phyloP scores from a whole-genome alignment of 129 eudicot genomes.

The Glebionis coronaria region DNA sequence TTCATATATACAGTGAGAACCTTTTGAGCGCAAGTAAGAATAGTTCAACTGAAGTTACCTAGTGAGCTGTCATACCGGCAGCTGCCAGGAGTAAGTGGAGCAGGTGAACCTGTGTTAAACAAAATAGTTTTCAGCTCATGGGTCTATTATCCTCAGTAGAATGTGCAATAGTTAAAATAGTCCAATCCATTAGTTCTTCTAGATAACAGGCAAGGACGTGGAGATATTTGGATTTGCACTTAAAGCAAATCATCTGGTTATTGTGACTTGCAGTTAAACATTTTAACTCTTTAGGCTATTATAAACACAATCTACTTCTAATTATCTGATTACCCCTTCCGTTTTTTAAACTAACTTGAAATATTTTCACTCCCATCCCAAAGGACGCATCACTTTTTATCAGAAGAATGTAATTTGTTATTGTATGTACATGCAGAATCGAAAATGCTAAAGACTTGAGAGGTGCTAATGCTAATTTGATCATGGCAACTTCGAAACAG shows the following conservation, averaged over 20 bases:
- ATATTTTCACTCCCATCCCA: neutral
- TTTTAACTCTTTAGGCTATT: no score
- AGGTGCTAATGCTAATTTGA: neutral
- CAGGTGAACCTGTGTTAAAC: conserved; percentile 70
- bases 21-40: neutral
- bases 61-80: conserved; percentile 96
- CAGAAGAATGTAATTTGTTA: neutral
- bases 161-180: neutral
- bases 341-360: neutral
- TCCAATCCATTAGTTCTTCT: neutral
- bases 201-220: neutral
- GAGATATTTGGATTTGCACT: no score
- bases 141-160: neutral
- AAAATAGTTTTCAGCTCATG: conserved; percentile 14
- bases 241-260: no score
- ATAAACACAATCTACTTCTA: no score
- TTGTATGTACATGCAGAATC: neutral
- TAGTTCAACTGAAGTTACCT: conserved; percentile 42
- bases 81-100: conserved; percentile 85
- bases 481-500: neutral
- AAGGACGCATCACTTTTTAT: neutral
- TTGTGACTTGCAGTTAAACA: no score
- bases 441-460: neutral
- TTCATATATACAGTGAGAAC: neutral
- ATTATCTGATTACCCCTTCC: neutral